Conservation (phyloP, 805 yeast species). For the Soucietia sequanensis region DNA sequence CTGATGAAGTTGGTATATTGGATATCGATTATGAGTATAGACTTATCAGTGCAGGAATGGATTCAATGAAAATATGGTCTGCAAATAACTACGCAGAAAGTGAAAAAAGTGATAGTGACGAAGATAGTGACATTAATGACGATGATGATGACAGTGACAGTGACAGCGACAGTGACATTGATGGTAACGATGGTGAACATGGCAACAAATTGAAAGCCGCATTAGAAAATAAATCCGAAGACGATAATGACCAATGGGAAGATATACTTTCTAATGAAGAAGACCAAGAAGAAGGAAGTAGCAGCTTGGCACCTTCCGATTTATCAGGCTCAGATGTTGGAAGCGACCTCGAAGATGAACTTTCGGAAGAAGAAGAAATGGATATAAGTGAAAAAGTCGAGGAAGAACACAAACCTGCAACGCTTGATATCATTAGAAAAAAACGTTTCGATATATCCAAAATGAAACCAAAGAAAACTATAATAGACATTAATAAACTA, state of each 20-base stretch:
- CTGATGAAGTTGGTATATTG: conserved; percentile 72
- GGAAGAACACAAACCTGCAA: conserved; percentile 7
- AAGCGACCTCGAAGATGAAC: conserved; percentile 8
- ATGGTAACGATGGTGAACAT: conserved; percentile 13
- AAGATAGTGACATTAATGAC: conserved; percentile 16
- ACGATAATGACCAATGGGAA: conserved; percentile 7
- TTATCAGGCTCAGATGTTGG: conserved; percentile 11
- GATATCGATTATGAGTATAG: conserved; percentile 83
- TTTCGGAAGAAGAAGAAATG: conserved; percentile 8
- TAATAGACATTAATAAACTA: conserved; percentile 18
- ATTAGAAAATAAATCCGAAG: conserved; percentile 2
- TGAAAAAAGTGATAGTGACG: conserved; percentile 27
- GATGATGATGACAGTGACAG: conserved; percentile 16
- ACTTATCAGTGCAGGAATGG: conserved; percentile 82
- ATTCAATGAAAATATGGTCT: conserved; percentile 74
- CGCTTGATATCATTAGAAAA: conserved; percentile 11
- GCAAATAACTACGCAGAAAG: conserved; percentile 13
- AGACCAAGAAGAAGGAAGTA: conserved; percentile 9
- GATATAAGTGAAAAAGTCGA: conserved; percentile 9
- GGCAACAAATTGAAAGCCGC: too few species aligned
- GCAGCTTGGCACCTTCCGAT: too few species aligned
- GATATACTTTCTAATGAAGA: conserved; percentile 12
- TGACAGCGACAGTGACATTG: conserved; percentile 24
- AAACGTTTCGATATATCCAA: conserved; percentile 9
- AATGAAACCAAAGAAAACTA: conserved; percentile 15